Evolutionary conservation across 2,329 filamentous ascomycete genomes (phyloP).

Genomic region (Fusarium chlamydosporum): DNA sequence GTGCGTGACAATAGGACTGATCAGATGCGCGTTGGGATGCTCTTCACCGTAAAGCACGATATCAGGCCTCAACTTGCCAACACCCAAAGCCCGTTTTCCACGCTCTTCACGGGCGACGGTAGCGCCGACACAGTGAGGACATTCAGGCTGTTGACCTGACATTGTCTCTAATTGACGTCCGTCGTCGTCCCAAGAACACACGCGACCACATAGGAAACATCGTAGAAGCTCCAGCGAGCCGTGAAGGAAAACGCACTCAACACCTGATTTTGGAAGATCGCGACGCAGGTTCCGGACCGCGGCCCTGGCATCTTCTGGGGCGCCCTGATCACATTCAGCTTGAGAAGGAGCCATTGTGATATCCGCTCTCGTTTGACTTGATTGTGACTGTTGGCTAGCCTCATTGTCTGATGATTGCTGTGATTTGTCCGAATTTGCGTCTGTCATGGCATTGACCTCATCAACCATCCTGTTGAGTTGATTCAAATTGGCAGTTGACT

Average conservation of each 20-base stretch:
- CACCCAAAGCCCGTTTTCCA: constrained; percentile 76
- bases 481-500: constrained; percentile 55
- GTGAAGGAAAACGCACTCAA: constrained; percentile 78
- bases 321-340: constrained; percentile 43
- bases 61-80: constrained; percentile 78
- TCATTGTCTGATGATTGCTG: constrained; percentile 42
- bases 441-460: constrained; percentile 47
- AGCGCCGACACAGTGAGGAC: constrained; percentile 74
- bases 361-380: constrained; percentile 35
- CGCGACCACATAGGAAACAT: constrained; percentile 72
- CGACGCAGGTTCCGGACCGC: constrained; percentile 44
- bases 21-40: constrained; percentile 76
- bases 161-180: constrained; percentile 69
- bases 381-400: constrained; percentile 37
- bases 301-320: constrained; percentile 39
- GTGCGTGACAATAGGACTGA: constrained; percentile 77
- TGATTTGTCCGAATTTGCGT: constrained; percentile 45
- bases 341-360: constrained; percentile 23
- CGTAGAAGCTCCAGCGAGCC: constrained; percentile 75
- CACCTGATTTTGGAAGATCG: constrained; percentile 59
- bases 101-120: constrained; percentile 73
- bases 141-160: constrained; percentile 75
- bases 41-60: constrained; percentile 83
- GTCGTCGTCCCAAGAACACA: constrained; percentile 72
- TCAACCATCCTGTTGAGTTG: constrained; percentile 58